Base-by-base conservation (phyloP, 352 stramenopile species). In the Phytophthora meadii region DNA sequence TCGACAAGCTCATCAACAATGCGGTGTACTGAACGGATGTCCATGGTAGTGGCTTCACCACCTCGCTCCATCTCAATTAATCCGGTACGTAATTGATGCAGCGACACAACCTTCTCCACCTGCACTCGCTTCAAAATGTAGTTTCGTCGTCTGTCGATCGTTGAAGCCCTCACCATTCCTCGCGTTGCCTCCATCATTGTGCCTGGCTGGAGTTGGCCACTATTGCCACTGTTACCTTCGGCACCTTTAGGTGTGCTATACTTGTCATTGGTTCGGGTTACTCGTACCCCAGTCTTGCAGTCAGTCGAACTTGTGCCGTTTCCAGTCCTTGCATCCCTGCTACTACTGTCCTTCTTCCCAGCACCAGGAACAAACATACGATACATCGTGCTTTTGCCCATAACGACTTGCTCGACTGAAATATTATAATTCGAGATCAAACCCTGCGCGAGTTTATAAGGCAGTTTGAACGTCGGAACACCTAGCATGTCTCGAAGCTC, bases 301-400 rank as follows among this genome's bases (percentile, higher is more conserved):
- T 47, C 46, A 11, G 22, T 50, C 24, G 49, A 45, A n/a, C 36
- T 57, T n/a, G 42, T 40, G 52, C 14, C 44, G 36, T 37, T 55
- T 45, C 4, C 12, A 40, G 7, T 61, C 44, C 32, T 14, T 40
- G 17, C 52, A 50, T 55, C 34, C 17, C 65, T 25, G 8, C 12
- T 46, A 42, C 17, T 66, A 34, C 34, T 19, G 47, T 54, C 44
- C 5, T 36, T 24, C 37, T 52, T 55, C 17, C 8, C 40, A 4
- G 28, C 39, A 19, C 61, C 71, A 1, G 86, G 77, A 50, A 82
- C 77, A 66, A 89, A 93, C 81, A 94, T 86, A 12, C 86, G 86
- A 76, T 94, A 94, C 82, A 93, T 90, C 6, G 87, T 92, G 46
- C 73, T 92, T 50, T 93, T 92, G 3, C 84, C 84, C 32, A 92